These are phyloP conservation scores for Aspergillus sp. DNA, from an alignment of 2,329 filamentous ascomycete species.

Conservation along the genomic window DNA sequence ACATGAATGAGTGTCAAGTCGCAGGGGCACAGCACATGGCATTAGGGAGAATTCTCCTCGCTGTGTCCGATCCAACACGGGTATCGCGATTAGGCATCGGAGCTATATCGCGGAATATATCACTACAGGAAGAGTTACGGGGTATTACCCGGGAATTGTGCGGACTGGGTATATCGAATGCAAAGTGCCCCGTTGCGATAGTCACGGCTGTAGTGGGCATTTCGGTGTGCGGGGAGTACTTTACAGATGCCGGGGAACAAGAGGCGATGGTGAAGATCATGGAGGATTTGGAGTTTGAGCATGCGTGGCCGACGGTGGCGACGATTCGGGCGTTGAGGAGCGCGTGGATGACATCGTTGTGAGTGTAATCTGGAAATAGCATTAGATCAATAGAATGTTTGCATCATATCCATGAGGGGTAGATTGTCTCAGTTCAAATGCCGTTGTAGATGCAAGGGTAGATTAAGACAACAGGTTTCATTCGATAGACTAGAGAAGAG, in stretches of 20 bases:
- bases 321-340: constrained; percentile 46
- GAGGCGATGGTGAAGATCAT: constrained; percentile 38
- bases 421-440: no score
- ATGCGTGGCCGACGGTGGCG: constrained; percentile 49
- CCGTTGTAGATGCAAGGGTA: no score
- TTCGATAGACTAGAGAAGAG: no score
- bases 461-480: no score
- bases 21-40: constrained; percentile 58
- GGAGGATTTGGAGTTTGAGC: constrained; percentile 45
- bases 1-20: constrained; percentile 53
- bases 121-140: constrained; percentile 23
- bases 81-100: constrained; percentile 45
- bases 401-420: no score
- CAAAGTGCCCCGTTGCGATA: constrained; percentile 44
- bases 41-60: constrained; percentile 52
- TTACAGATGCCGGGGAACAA: constrained; percentile 44
- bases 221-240: constrained; percentile 51
- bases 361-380: not conserved
- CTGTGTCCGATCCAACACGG: constrained; percentile 49
- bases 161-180: constrained; percentile 52
- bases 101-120: constrained; percentile 8
- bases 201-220: constrained; percentile 49
- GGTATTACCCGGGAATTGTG: constrained; percentile 51
- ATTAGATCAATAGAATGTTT: no score
- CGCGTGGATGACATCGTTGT: constrained; percentile 35